Evolutionary conservation across 2,329 filamentous ascomycete species (phyloP), one percentile per base, ranked within the genome.

Genomic region (Xylaria hypoxylon): DNA sequence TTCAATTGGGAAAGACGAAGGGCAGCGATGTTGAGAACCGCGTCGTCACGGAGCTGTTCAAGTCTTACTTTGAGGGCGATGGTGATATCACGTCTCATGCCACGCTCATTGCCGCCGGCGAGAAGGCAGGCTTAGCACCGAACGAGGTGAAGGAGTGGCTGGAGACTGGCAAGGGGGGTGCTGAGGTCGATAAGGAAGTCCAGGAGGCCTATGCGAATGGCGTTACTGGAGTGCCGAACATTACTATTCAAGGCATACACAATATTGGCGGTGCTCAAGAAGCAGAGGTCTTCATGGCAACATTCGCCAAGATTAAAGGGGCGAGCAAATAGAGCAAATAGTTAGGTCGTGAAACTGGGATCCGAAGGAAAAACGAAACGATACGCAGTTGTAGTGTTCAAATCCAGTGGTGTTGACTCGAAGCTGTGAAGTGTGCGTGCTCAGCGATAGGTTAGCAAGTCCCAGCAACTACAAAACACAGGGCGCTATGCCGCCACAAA

Each of bases 191-290:
- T 72, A 69, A 71, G 38, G 83, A 86, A 70, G 85, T 85, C 7
- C 72, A 79, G 45, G 77, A 80, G 64, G 82, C 85, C 6, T 81
- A 82, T 67, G 79, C 78, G 0, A 81, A 83, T 68, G 71, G 73
- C 19, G 72, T 92, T 61, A 83, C 80, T 58, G 90, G 89, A 0
- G 90, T 92, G 58, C 90, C 90, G 3, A 86, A 91, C 75, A 92
- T 90, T 73, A 89, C 85, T 2, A 82, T 92, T 61, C 88, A 92
- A 74, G 87, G 82, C 1, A 81, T 80, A 3, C 42, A 68, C 31
- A 56, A 58, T 11, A 40, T 68, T 26, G 57, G 42, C 1, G 67
- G 67, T 10, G 67, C 67, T 17, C 67, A 68, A 35, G 67, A 68
- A 1, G 33, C 67, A 3, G 59, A 66, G 24, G 63, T 59, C 45